Conservation (phyloP, 805 yeast genomes). For the Ogataea pini region DNA sequence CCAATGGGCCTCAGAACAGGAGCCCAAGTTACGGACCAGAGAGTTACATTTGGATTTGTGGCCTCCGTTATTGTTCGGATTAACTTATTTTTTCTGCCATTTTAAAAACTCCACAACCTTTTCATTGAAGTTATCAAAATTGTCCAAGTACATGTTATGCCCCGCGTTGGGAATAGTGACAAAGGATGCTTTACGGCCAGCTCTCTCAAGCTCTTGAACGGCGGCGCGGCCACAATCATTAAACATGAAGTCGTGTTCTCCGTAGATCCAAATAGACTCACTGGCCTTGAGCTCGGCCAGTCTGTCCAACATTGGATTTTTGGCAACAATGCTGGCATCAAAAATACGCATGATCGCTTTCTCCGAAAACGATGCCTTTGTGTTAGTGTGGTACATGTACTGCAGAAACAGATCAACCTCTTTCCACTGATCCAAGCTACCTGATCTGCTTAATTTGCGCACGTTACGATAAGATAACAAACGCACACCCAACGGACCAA, state of each 20-base stretch:
- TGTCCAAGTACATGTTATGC: constrained; percentile 76
- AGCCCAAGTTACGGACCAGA: no score
- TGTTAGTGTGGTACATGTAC: constrained; percentile 36
- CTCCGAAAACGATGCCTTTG: constrained; percentile 36
- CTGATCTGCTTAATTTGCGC: constrained; percentile 32
- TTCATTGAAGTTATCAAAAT: constrained; percentile 53
- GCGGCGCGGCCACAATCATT: constrained; percentile 56
- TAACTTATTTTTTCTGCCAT: constrained; percentile 11
- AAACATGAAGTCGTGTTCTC: constrained; percentile 77
- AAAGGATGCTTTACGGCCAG: constrained; percentile 32
- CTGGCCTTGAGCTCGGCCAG: constrained; percentile 38
- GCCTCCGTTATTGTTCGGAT: constrained; percentile 1
- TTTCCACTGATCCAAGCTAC: constrained; percentile 21
- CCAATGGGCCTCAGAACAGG: no score
- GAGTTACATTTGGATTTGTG: no score
- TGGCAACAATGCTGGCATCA: constrained; percentile 61
- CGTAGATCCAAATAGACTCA: constrained; percentile 54
- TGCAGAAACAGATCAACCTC: constrained; percentile 34
- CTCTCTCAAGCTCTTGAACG: constrained; percentile 28
- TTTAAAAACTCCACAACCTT: constrained; percentile 40
- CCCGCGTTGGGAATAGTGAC: constrained; percentile 58
- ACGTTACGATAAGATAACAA: constrained; percentile 30
- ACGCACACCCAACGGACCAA: constrained; percentile 41
- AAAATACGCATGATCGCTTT: constrained; percentile 47
- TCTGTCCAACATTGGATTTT: constrained; percentile 66